Evolutionary conservation across 345 rosid species (phyloP).

Genomic region (Laguncularia racemosa): DNA sequence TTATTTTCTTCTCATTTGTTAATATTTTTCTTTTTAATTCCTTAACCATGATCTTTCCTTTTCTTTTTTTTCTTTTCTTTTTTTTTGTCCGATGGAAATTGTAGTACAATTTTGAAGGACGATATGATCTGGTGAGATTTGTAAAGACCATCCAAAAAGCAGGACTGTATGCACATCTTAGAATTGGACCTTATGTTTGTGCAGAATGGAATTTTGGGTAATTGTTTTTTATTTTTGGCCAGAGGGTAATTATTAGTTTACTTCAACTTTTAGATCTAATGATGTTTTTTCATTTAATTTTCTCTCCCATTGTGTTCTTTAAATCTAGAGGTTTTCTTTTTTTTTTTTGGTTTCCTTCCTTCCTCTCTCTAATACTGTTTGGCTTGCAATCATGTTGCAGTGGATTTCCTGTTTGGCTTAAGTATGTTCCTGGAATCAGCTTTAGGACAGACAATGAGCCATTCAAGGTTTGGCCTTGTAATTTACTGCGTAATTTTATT

Average conservation of each 20-base stretch:
- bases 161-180: conserved; percentile 91
- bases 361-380: conserved; percentile 1
- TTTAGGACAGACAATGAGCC: conserved; percentile 99
- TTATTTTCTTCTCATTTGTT: not conserved
- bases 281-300: not conserved
- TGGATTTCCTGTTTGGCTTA: conserved; percentile 98
- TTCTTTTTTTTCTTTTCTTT: too few relatives aligned
- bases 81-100: not conserved
- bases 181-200: conserved; percentile 97
- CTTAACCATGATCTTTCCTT: not conserved
- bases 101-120: conserved; percentile 88
- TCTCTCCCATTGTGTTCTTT: not conserved
- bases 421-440: conserved; percentile 98
- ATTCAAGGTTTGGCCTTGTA: conserved; percentile 61
- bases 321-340: not conserved
- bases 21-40: not conserved
- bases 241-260: conserved; percentile 51
- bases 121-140: conserved; percentile 93
- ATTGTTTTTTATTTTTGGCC: too few relatives aligned
- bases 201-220: conserved; percentile 99
- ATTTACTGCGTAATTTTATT: not conserved
- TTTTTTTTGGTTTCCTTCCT: not conserved
- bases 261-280: conserved; percentile 22
- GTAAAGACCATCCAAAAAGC: conserved; percentile 72
- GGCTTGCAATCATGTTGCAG: conserved; percentile 35